phyloP scores from a whole-genome alignment of 2,329 filamentous ascomycete species.

The Stachybotrys elegans region DNA sequence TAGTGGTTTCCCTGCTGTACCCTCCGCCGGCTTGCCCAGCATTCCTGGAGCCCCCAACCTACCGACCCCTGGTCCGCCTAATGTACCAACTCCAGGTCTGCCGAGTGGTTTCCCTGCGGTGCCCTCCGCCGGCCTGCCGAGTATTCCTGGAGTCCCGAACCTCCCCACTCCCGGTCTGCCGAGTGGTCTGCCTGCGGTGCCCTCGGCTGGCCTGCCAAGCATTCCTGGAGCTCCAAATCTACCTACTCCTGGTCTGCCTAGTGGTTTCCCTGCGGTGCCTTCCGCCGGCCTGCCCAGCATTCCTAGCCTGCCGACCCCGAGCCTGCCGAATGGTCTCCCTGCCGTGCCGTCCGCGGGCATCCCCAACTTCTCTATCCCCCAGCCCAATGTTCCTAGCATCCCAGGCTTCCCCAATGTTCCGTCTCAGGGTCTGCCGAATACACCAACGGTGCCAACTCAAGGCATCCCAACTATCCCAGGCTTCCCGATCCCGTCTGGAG shows the following conservation, averaged over 20 bases:
- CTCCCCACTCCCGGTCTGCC: no score
- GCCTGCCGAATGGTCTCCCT: neutral
- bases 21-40: neutral
- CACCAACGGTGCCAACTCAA: neutral
- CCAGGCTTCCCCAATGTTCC: neutral
- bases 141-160: neutral
- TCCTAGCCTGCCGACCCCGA: no score
- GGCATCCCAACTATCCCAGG: neutral
- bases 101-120: neutral
- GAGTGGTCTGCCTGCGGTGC: no score
- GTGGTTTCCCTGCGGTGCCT: neutral
- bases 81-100: no score
- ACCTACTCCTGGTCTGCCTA: neutral
- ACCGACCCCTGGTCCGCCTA: no score
- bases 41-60: neutral
- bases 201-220: neutral
- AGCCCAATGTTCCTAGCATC: no score
- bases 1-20: neutral
- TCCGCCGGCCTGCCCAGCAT: neutral
- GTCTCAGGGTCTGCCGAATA: neutral
- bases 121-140: neutral
- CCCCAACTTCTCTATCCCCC: neutral
- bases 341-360: neutral
- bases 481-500: no score
- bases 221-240: neutral